Base-by-base conservation (phyloP, 306 rosid genomes). In the Amphicarpaea edgeworthii region DNA sequence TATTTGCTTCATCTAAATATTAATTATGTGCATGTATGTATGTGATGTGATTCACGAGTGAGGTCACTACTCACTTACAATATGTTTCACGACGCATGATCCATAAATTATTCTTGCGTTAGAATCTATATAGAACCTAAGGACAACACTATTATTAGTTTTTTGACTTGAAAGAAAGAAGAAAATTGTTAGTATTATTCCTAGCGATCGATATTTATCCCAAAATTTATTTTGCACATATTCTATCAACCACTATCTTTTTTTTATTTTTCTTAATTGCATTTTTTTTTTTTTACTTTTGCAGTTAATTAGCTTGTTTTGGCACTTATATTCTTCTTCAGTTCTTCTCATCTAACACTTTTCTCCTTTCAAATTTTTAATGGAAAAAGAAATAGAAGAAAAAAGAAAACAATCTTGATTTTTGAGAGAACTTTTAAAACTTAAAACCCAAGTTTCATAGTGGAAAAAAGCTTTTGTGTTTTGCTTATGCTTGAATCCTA, bases 31-130 rank as follows among this genome's bases (percentile, higher is more conserved):
- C n/a, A n/a, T n/a, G n/a, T n/a, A 49, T 19, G 55, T 49, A 7
- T 47, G 54, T 47, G 21, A 47, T 47, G 54, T 47, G 54, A 47
- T 6, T n/a, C 20, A 65, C 71, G 40, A 42, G 21, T 15, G 40
- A 19, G 11, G 51, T 30, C 73, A 16, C 70, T 65, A 34, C 12
- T n/a, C n/a, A n/a, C n/a, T n/a, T n/a, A n/a, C 32, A 37, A 63
- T 17, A 38, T 63, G 53, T 37, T 37, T 37, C 8, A 47, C 43
- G 2, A 40, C 12, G 43, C 12, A 40, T 40, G 43, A 40, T 8
- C 60, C 61, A 16, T 49, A 5, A 70, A 19, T 32, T 26, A 28
- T 68, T 68, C 28, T 68, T n/a, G 73, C 16, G 19, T 28, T 32
- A 24, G 75, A 50, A 50, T 51, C 26, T 51, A 8, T 49, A 0